Evolutionary conservation across 805 yeast species (phyloP).

Genomic region (Wickerhamomyces alni): DNA sequence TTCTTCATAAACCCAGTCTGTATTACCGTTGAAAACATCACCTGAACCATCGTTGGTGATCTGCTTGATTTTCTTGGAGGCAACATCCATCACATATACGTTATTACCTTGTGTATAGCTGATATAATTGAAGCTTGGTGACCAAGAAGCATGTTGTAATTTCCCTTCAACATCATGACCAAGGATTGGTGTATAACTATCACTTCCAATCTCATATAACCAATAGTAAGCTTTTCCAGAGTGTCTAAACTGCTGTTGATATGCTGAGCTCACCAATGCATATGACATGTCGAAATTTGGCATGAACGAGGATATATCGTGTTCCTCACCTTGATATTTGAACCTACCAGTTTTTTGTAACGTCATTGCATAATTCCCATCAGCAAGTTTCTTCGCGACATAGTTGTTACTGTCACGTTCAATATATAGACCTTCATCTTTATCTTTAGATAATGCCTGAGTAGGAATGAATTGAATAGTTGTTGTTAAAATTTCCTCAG

Average conservation of each 20-base stretch:
- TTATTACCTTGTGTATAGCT: conserved; percentile 54
- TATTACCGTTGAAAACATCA: conserved; percentile 56
- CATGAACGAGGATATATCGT: conserved; percentile 34
- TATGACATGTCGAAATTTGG: conserved; percentile 40
- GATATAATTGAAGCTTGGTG: conserved; percentile 51
- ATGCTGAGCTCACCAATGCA: conserved; percentile 52
- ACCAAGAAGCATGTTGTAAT: conserved; percentile 46
- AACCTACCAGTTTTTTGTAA: conserved; percentile 30
- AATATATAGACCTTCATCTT: conserved; percentile 41
- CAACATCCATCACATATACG: conserved; percentile 40
- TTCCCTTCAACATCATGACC: conserved; percentile 19
- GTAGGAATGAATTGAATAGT: conserved; percentile 23
- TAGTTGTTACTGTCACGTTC: conserved; percentile 15
- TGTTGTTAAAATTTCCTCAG: background rate
- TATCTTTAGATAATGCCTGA: conserved; percentile 19
- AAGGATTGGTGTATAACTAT: conserved; percentile 26
- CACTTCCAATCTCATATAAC: conserved; percentile 44
- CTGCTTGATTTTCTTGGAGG: conserved; percentile 7
- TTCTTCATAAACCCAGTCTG: conserved; percentile 86
- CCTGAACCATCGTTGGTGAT: conserved; percentile 43
- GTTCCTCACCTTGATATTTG: conserved; percentile 32
- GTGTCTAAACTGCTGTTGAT: conserved; percentile 55
- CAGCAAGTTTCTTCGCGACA: conserved; percentile 27
- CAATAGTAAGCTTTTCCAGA: conserved; percentile 59
- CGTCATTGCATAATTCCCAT: conserved; percentile 15